These are phyloP conservation scores for Alternaria incomplexa DNA, from an alignment of 2,329 filamentous ascomycete genomes.

Conservation along the genomic window DNA sequence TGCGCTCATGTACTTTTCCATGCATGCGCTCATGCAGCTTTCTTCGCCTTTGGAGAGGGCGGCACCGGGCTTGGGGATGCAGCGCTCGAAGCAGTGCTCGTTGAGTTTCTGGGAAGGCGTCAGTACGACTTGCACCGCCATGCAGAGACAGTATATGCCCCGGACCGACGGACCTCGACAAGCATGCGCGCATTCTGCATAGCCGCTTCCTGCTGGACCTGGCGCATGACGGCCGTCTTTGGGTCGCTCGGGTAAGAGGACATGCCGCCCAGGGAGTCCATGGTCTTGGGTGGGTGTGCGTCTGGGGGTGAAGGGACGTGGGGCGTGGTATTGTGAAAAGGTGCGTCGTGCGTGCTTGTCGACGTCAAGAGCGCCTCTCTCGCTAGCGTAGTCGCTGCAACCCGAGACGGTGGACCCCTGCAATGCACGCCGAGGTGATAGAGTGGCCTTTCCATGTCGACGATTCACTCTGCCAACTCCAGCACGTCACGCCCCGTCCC, in stretches of 20 bases:
- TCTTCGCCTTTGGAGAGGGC: constrained; percentile 58
- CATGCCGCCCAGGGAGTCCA: constrained; percentile 45
- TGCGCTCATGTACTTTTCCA: constrained; percentile 63
- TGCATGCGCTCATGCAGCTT: constrained; percentile 58
- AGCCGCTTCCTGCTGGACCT: constrained; percentile 60
- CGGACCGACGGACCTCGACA: constrained; percentile 45
- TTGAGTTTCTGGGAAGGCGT: constrained; percentile 53
- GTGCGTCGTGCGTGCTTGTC: constrained; percentile 16
- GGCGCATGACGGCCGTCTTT: constrained; percentile 58
- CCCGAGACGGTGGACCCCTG: constrained; percentile 25
- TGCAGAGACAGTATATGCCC: background rate
- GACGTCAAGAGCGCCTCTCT: constrained; percentile 37
- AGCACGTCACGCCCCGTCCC: constrained; percentile 35
- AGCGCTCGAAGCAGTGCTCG: constrained; percentile 63
- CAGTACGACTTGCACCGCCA: background rate
- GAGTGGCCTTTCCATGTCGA: constrained; percentile 16
- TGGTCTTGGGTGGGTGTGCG: constrained; percentile 17
- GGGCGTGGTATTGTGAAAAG: background rate
- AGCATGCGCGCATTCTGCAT: constrained; percentile 59
- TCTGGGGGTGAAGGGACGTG: background rate
- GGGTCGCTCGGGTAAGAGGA: constrained; percentile 46
- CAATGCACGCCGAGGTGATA: constrained; percentile 34
- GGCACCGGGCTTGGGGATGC: constrained; percentile 59
- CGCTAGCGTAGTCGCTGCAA: constrained; percentile 18
- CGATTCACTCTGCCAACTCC: constrained; percentile 18